Evolutionary conservation across 208 protist species (phyloP).

Genomic region (Trypanosoma avium): DNA sequence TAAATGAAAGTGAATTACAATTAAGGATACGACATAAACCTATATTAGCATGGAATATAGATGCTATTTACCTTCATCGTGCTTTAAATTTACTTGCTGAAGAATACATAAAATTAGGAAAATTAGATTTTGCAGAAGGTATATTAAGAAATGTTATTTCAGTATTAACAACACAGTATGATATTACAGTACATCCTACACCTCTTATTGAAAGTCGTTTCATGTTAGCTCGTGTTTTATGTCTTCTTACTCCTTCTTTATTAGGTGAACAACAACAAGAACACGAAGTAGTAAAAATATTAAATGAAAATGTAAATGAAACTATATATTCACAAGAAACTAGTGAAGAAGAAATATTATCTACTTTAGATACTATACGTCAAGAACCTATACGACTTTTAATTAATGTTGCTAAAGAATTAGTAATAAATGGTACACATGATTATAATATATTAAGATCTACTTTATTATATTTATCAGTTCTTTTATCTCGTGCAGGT

Average conservation of each 20-base stretch:
- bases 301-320: background rate
- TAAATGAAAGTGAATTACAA: too few relatives aligned
- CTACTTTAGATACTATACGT: constrained; percentile 9
- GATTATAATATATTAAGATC: constrained; percentile 57
- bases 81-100: constrained; percentile 24
- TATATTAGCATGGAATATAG: constrained; percentile 19
- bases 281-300: background rate
- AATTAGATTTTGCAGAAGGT: constrained; percentile 13
- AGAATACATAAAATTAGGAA: constrained; percentile 16
- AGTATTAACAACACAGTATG: constrained; percentile 50
- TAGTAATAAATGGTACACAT: constrained; percentile 56
- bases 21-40: background rate
- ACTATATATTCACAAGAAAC: background rate
- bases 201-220: constrained; percentile 53
- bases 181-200: constrained; percentile 49
- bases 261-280: background rate
- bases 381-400: constrained; percentile 29
- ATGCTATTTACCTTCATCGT: constrained; percentile 21
- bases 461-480: constrained; percentile 58
- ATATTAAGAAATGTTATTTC: constrained; percentile 41
- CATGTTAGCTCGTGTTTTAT: constrained; percentile 45
- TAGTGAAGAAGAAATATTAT: background rate
- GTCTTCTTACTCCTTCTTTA: constrained; percentile 12
- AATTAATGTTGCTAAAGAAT: constrained; percentile 38
- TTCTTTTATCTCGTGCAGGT: constrained; percentile 37